Conservation (phyloP, 2,329 filamentous ascomycete species). For the Orbilia brochopaga region DNA sequence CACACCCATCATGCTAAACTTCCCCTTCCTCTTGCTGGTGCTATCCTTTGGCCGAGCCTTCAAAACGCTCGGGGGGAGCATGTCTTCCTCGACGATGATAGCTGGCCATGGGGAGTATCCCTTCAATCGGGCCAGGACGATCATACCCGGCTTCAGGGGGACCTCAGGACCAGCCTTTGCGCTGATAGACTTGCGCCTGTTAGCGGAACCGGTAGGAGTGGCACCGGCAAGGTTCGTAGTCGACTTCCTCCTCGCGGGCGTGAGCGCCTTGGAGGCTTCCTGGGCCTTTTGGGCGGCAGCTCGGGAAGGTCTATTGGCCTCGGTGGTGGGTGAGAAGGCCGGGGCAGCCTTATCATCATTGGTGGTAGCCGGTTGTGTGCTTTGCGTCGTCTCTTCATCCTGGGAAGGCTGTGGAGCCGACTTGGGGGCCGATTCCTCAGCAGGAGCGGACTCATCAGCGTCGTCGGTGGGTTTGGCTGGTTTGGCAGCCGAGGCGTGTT, state of each 20-base stretch:
- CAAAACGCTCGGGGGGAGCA: constrained; percentile 81
- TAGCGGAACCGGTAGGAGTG: constrained; percentile 56
- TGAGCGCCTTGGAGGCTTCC: constrained; percentile 41
- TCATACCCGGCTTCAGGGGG: constrained; percentile 86
- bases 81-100: constrained; percentile 90
- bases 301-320: constrained; percentile 36
- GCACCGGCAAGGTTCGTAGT: constrained; percentile 53
- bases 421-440: constrained; percentile 25
- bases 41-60: constrained; percentile 67
- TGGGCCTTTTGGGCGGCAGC: constrained; percentile 47
- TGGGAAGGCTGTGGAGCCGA: constrained; percentile 38
- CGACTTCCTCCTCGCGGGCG: constrained; percentile 54
- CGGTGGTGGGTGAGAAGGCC: constrained; percentile 19
- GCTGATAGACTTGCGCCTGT: constrained; percentile 54
- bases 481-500: constrained; percentile 17
- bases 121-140: constrained; percentile 91
- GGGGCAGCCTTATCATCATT: constrained; percentile 6
- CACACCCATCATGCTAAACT: constrained; percentile 42
- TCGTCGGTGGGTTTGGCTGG: constrained; percentile 46
- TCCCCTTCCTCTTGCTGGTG: constrained; percentile 51
- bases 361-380: constrained; percentile 13
- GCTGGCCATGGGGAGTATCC: constrained; percentile 94
- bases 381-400: constrained; percentile 45
- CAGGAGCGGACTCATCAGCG: constrained; percentile 26
- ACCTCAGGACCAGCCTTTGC: constrained; percentile 58